Percentiles rank a stretch among this genome's conserved stretches.
phyloP scores from a whole-genome alignment of 768 basidiomycete genomes.

The Glaciozyma antarctica region DNA sequence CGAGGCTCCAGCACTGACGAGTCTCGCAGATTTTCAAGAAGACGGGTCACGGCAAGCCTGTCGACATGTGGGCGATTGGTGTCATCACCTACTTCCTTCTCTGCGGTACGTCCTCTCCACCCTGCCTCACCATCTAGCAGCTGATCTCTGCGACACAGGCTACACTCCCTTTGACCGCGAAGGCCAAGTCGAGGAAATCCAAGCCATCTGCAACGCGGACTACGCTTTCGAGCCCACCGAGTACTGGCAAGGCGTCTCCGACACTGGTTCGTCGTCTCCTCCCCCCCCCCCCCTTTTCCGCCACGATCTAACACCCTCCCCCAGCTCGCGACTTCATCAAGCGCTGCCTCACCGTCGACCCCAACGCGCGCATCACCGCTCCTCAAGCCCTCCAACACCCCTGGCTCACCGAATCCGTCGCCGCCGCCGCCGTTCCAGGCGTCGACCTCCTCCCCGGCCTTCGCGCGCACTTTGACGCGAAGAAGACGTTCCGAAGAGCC shows the following conservation, averaged over 20 bases:
- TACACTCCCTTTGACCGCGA: conserved; percentile 98
- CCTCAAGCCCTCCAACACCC: conserved; percentile 59
- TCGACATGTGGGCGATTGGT: conserved; percentile 95
- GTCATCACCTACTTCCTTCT: conserved; percentile 97
- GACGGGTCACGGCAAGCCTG: conserved; percentile 87
- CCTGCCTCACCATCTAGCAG: no score
- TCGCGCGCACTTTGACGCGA: conserved; percentile 81
- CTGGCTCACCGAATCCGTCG: conserved; percentile 56
- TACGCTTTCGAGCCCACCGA: conserved; percentile 77
- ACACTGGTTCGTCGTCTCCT: conserved; percentile 11
- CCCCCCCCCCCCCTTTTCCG: no score
- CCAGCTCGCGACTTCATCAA: conserved; percentile 69
- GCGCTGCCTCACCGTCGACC: conserved; percentile 77
- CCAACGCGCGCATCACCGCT: conserved; percentile 67
- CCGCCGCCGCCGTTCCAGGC: conserved; percentile 49
- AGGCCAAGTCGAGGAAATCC: conserved; percentile 67
- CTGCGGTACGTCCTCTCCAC: conserved; percentile 41
- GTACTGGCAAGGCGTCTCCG: conserved; percentile 68
- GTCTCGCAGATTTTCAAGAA: conserved; percentile 48
- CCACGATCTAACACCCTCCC: conserved; percentile 32
- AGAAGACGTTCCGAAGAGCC: conserved; percentile 34
- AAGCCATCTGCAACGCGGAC: conserved; percentile 86
- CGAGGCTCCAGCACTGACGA: neutral
- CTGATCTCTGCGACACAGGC: conserved; percentile 33
- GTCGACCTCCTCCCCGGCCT: conserved; percentile 78